Percentiles rank a stretch among this genome's conserved stretches.
phyloP scores from a whole-genome alignment of 805 yeast genomes.

The Wickerhamiella australiensis region DNA sequence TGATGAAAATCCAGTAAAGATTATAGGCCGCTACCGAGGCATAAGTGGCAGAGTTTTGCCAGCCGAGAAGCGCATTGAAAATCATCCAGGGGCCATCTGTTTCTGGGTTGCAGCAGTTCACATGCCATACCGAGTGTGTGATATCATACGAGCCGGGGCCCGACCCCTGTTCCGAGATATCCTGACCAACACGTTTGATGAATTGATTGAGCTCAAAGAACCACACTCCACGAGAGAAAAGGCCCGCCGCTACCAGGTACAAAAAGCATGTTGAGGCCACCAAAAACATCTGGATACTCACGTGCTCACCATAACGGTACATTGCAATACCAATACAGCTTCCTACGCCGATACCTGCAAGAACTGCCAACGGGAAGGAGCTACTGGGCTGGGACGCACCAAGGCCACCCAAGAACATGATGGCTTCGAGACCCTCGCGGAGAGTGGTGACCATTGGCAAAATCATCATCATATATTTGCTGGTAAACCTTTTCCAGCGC shows the following conservation, averaged over 20 bases:
- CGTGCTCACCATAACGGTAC: conserved; percentile 67
- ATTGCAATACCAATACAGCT: conserved; percentile 49
- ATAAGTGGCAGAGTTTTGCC: conserved; percentile 90
- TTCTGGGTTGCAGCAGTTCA: conserved; percentile 85
- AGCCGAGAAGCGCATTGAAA: conserved; percentile 75
- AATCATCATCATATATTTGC: conserved; percentile 58
- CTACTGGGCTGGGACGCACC: conserved; percentile 59
- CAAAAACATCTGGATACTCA: conserved; percentile 63
- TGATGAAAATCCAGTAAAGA: conserved; percentile 50
- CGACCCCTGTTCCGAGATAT: conserved; percentile 75
- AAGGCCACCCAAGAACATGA: conserved; percentile 82
- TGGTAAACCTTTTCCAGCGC: conserved; percentile 15
- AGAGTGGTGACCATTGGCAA: conserved; percentile 77
- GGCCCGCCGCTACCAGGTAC: conserved; percentile 76
- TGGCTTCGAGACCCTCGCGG: conserved; percentile 86
- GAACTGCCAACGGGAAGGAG: conserved; percentile 52
- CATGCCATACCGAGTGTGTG: conserved; percentile 75
- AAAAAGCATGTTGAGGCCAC: conserved; percentile 67
- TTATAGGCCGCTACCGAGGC: conserved; percentile 70
- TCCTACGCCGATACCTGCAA: conserved; percentile 50
- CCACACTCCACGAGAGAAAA: conserved; percentile 83
- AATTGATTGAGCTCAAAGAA: conserved; percentile 69
- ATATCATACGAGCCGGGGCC: conserved; percentile 93
- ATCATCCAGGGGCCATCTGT: conserved; percentile 92
- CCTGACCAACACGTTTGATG: conserved; percentile 69